Evolutionary conservation across 164 flowering plant species (phyloP), one percentile per base, ranked within the genome.

Genomic region (Stephania yunnanensis): DNA sequence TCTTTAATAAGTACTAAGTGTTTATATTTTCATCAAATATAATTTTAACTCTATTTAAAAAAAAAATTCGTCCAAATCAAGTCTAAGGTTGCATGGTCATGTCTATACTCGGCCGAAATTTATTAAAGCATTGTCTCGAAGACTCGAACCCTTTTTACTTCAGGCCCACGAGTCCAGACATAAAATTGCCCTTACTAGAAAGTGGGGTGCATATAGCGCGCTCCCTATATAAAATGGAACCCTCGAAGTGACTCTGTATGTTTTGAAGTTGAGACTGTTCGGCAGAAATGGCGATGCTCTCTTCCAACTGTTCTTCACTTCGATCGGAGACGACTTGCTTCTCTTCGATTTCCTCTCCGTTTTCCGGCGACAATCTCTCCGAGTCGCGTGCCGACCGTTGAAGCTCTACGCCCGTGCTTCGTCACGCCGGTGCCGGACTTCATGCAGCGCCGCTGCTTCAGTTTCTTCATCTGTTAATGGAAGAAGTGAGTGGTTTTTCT

Each of bases 231-330:
- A 36, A 36, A 36, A 25, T 25, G 25, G 25, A 25, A 58, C 64
- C 64, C 64, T 58, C 19, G n/a, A 58, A 19, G 19, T 3, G 19
- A 7, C 13, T 2, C 5, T 58, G 19, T 25, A 25, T 25, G 25
- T 25, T 36, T 36, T 36, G 42, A 4, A 36, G 42, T 36, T 1
- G 42, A 36, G 42, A 4, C 64, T 15, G 20, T 58, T 58, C 64
- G 67, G n/a, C 77, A 75, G 61, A 19, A 69, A 80, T 77, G 82
- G 82, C 82, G 80, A 87, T 89, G 55, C 78, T 87, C 66, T 74
- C 88, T 20, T 78, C 72, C 80, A 81, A 74, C 80, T 73, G 36
- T 77, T 36, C 4, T 36, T 20, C 80, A 1, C 42, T 78, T 42
- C 84, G 79, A 30, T 78, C 85, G 1, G 84, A 80, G 74, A 52